Conservation (phyloP, 495 filamentous ascomycete genomes). For the Lasiosphaeria ovina region DNA sequence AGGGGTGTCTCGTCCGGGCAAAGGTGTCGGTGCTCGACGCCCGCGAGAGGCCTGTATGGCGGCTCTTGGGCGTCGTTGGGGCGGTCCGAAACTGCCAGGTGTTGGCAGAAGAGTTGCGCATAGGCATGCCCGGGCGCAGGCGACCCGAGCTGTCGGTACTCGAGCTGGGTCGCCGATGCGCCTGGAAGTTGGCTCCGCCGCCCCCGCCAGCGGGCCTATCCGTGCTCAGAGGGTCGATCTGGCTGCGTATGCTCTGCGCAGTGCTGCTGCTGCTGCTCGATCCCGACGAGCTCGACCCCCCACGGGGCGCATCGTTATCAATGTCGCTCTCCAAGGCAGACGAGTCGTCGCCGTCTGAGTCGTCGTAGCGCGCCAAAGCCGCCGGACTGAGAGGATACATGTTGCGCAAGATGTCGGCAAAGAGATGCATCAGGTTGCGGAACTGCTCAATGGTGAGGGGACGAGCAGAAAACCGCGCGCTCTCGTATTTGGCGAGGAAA, state of each 20-base stretch:
- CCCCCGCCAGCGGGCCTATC: not conserved
- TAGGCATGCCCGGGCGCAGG: constrained; percentile 16
- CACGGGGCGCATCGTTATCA: constrained; percentile 42
- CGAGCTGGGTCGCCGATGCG: constrained; percentile 22
- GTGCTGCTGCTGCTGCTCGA: constrained; percentile 30
- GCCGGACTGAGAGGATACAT: constrained; percentile 65
- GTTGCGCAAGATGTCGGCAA: constrained; percentile 72
- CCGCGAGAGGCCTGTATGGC: constrained; percentile 28
- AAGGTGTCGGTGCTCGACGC: constrained; percentile 43
- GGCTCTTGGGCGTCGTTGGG: constrained; percentile 51
- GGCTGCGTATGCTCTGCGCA: constrained; percentile 22
- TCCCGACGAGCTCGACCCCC: constrained; percentile 32
- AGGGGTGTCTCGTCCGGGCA: constrained; percentile 41
- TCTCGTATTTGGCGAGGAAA: constrained; percentile 78
- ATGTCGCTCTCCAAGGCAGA: constrained; percentile 44
- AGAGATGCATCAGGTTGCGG: constrained; percentile 78
- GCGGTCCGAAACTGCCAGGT: constrained; percentile 48
- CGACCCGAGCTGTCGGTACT: constrained; percentile 28
- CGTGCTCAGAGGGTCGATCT: not conserved
- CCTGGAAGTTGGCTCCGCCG: constrained; percentile 14
- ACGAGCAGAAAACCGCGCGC: constrained; percentile 70
- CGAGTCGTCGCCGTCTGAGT: constrained; percentile 37
- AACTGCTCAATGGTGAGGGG: constrained; percentile 65
- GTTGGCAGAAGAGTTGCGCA: constrained; percentile 37
- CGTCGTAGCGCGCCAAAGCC: constrained; percentile 34